phyloP scores from a whole-genome alignment of 805 yeast genomes.

The Yarrowia porcina region DNA sequence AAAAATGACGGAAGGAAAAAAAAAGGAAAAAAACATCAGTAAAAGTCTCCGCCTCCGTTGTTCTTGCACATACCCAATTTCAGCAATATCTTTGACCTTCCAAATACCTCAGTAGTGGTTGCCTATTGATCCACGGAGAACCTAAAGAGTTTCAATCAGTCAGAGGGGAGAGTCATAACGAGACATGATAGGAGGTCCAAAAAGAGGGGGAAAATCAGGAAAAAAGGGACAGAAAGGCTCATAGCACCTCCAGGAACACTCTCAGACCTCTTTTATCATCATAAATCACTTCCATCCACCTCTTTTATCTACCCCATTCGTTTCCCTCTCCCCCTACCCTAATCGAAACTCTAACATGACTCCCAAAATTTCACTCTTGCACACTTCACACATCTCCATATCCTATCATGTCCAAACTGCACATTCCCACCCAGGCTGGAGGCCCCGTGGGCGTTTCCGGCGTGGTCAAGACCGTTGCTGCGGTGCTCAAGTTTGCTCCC shows the following conservation, averaged over 20 bases:
- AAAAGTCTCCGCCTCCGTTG: neutral
- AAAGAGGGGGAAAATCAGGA: neutral
- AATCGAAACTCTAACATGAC: conserved; percentile 18
- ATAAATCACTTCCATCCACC: neutral
- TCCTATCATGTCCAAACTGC: conserved; percentile 17
- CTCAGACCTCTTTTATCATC: too few relatives aligned
- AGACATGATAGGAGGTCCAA: too few relatives aligned
- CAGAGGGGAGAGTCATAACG: too few relatives aligned
- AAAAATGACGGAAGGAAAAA: too few relatives aligned
- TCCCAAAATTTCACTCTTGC: conserved; percentile 21
- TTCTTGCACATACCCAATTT: neutral
- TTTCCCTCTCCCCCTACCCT: neutral
- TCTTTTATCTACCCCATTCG: neutral
- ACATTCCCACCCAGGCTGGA: conserved; percentile 17
- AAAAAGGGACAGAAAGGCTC: neutral
- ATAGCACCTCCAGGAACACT: too few relatives aligned
- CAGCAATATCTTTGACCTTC: neutral
- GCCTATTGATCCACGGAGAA: neutral
- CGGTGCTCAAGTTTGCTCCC: conserved; percentile 14
- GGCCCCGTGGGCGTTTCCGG: conserved; percentile 19
- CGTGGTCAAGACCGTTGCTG: conserved; percentile 25
- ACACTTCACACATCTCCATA: neutral
- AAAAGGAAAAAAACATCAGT: neutral
- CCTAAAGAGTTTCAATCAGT: neutral
- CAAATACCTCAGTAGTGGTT: neutral